Base-by-base conservation (phyloP, 2,329 filamentous ascomycete genomes). In the Apiospora marii region DNA sequence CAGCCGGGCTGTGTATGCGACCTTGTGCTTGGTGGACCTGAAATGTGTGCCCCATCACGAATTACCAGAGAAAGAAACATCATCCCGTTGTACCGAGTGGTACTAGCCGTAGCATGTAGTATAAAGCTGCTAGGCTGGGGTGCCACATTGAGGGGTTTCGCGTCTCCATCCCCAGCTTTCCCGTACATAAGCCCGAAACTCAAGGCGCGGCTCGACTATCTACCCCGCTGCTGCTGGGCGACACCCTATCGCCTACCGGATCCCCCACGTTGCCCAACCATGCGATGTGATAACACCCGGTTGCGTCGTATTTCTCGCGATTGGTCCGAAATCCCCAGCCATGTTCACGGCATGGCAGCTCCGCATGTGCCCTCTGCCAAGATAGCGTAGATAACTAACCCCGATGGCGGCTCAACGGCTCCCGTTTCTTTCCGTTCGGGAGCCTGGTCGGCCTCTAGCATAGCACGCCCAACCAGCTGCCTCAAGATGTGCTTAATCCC, bases 211-310 rank as follows among this genome's bases (percentile, higher is more conserved):
- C 44, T 69, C 27, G 67, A 22, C 44, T 37, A 49, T 48, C 53
- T 49, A 49, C 67, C 67, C 67, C 67, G 67, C 67, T 69, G 34
- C 58, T 64, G 67, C 67, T 49, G 67, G 44, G 67, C 67, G 27
- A 46, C 44, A 49, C 67, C 67, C 49, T 69, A 46, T 49, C 67
- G 49, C 30, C 67, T 37, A 49, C 44, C n/a, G 27, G 27, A n/a
- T 49, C 67, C 67, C 67, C 67, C 67, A 69, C 67, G 67, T 69
- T 69, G 44, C 34, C 67, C 67, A 69, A 69, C 48, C 44, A 49
- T 37, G 67, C 67, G 43, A 69, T 69, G 48, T 37, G 67, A 69
- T 69, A 37, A 30, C 67, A 46, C 37, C 67, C 67, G 44, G 41
- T n/a, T 19, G 24, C 43, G 43, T 44, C 22, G 34, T 37, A 37